A percentile compares a stretch with the other conserved stretches of the same genome.
These are phyloP conservation scores for Udeniomyces megalosporus DNA, from an alignment of 768 basidiomycete genomes.

Conservation along the genomic window DNA sequence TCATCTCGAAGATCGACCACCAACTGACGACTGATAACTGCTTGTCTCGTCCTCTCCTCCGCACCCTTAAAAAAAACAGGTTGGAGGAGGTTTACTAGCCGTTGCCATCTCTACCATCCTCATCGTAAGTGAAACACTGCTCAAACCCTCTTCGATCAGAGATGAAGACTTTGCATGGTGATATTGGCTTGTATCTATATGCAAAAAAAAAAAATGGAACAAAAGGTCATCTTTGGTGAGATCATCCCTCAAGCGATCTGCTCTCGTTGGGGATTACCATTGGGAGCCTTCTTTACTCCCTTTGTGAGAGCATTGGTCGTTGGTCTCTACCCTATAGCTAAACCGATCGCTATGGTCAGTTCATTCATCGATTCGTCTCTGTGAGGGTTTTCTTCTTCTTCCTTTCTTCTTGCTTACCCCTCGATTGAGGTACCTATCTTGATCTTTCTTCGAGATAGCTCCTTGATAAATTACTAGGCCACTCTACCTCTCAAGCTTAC, in stretches of 20 bases:
- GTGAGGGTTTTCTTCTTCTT: background rate
- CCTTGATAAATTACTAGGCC: constrained; percentile 22
- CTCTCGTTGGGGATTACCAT: constrained; percentile 20
- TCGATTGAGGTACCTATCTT: background rate
- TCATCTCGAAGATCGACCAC: background rate
- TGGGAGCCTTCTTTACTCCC: constrained; percentile 24
- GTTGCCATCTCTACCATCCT: background rate
- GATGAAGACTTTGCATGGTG: too few relatives aligned
- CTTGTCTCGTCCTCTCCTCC: too few relatives aligned
- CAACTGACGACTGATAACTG: too few relatives aligned
- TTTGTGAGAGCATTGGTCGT: constrained; percentile 20
- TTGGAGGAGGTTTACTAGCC: background rate
- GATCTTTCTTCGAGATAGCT: constrained; percentile 15
- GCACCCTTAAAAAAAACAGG: background rate
- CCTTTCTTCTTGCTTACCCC: background rate
- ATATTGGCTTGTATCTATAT: too few relatives aligned
- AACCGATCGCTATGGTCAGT: constrained; percentile 25
- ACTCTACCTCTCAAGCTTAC: constrained; percentile 22
- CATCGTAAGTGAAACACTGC: background rate
- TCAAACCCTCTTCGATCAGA: too few relatives aligned
- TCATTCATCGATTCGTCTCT: background rate
- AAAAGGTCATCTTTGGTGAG: background rate
- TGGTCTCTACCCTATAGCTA: constrained; percentile 24
- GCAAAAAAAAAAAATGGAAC: too few relatives aligned
- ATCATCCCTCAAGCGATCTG: constrained; percentile 6